Base-by-base conservation (phyloP, 2,329 filamentous ascomycete genomes). In the Dendryphion nanum region DNA sequence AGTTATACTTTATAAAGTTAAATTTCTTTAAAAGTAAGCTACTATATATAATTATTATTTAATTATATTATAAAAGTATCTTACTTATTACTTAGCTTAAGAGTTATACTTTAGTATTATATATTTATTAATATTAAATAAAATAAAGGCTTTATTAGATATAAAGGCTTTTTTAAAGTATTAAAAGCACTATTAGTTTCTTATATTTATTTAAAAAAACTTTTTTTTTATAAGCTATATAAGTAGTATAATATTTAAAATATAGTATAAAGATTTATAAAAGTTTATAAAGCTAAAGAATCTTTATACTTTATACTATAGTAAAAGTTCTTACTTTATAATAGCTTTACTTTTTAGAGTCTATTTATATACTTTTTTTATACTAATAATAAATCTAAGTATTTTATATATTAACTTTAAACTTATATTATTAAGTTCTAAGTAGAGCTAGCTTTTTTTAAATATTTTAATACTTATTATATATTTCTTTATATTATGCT, bases 1-100 rank as follows among this genome's bases (percentile, higher is more conserved):
- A 40, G 66, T 67, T 39, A 65, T 67, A 4, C 34, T 43, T 41
- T 66, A 35, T 1, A 43, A 40, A 5, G 30, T 41, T 6, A 56
- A 38, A 28, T 60, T 63, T 31, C 37, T 42, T 7, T 41, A 59
- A 18, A 42, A 52, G 41, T 44, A 63, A 3, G 47, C 50, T 0
- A 59, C 41, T 15, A 40, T 53, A 2, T 42, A 24, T 7, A 42
- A 19, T 2, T 38, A 13, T 7, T 40, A 41, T 16, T 10, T 42
- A 33, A 6, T 48, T n/a, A 7, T 17, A n/a, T 16, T 30, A 15
- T 10, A 15, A 30, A 7, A 30, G 15, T 7, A 8, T 7, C 16
- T 7, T 15, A 8, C 8, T 15, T 24, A 24, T 15, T 17, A 16
- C 29, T 7, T 30, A 30, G 15, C 16, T 15, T 16, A 30, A 16